phyloP scores from a whole-genome alignment of 805 yeast genomes.

The Diddensiella santjacobensis region DNA sequence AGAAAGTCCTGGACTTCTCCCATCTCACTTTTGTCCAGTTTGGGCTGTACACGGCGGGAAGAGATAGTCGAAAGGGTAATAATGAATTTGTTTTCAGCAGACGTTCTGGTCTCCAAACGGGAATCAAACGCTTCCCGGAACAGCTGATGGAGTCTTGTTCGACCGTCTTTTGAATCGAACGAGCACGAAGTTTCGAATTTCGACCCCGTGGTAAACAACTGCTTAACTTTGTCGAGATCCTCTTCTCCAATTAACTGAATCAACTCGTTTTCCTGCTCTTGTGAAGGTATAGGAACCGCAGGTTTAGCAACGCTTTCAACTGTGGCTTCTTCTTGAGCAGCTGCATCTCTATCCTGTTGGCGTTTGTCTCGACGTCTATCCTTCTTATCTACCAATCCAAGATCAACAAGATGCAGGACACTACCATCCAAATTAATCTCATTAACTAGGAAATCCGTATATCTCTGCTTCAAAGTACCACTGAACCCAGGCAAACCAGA shows the following conservation, averaged over 20 bases:
- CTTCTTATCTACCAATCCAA: slow-evolving; percentile 49
- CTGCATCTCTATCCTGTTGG: slow-evolving; percentile 18
- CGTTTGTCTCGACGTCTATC: slow-evolving; percentile 22
- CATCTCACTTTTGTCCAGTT: slow-evolving; percentile 32
- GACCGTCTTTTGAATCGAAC: slow-evolving; percentile 62
- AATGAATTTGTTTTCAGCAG: slow-evolving; percentile 60
- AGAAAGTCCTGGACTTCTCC: slow-evolving; percentile 68
- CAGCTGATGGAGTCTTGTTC: slow-evolving; percentile 77
- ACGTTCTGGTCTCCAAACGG: slow-evolving; percentile 74
- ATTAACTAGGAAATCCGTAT: slow-evolving; percentile 90
- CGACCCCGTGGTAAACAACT: slow-evolving; percentile 50
- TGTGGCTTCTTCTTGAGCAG: slow-evolving; percentile 28
- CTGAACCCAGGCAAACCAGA: slow-evolving; percentile 56
- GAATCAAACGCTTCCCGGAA: slow-evolving; percentile 70
- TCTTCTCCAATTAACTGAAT: slow-evolving; percentile 55
- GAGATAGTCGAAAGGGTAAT: slow-evolving; percentile 50
- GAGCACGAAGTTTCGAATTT: slow-evolving; percentile 54
- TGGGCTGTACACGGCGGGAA: slow-evolving; percentile 37
- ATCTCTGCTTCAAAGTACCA: slow-evolving; percentile 82
- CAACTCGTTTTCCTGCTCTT: slow-evolving; percentile 35
- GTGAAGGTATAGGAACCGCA: slow-evolving; percentile 10
- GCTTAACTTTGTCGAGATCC: slow-evolving; percentile 54
- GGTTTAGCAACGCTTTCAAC: slow-evolving; percentile 1
- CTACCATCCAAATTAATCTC: slow-evolving; percentile 69
- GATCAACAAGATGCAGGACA: slow-evolving; percentile 72